Evolutionary conservation across 768 basidiomycete genomes (phyloP), one percentile per base, ranked within the genome.

Genomic region (Serendipita sp.): DNA sequence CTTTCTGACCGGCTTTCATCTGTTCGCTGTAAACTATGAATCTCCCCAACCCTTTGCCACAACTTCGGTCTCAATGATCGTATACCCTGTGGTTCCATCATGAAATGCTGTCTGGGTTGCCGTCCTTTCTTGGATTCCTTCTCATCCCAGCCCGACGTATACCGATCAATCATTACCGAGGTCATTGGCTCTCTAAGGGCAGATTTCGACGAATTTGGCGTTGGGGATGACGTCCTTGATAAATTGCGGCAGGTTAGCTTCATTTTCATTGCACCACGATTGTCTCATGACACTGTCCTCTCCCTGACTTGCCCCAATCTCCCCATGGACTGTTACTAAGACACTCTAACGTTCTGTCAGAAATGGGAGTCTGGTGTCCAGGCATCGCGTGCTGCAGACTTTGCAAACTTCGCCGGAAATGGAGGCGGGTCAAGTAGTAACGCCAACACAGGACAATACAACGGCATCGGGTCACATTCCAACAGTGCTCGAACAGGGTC

Each of bases 361-460:
- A 91, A 91, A 87, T 99, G 96, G 96, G 89, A 98, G 74, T 81
- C 80, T 71, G 96, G 96, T 74, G 85, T 99, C 58, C 82, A 96
- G 44, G 85, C 86, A n/a, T 94, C 91, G 2, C 85, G 88, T 70
- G 95, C 96, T 23, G 96, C 96, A 63, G 52, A 54, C 52, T 54
- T 54, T 54, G 11, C 52, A 16, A 32, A 54, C 30, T 32, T 30
- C 23, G 30, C 52, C 16, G 52, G 52, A 23, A 23, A 23, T 23
- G 23, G 23, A 23, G 23, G 16, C 52, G 13, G 13, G 13, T 15
- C 52, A 11, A 32, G 52, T 11, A 54, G 15, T 30, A 54, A 54
- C 32, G 16, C 83, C 82, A 66, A 80, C 82, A 80, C 78, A 80
- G 74, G 73, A 70, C 74, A 75, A 66, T 70, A 73, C 56, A 64